Percentiles rank a stretch among this genome's conserved stretches.
Evolutionary conservation across 2,329 filamentous ascomycete genomes (phyloP).

Genomic region (Fusarium buxicola): DNA sequence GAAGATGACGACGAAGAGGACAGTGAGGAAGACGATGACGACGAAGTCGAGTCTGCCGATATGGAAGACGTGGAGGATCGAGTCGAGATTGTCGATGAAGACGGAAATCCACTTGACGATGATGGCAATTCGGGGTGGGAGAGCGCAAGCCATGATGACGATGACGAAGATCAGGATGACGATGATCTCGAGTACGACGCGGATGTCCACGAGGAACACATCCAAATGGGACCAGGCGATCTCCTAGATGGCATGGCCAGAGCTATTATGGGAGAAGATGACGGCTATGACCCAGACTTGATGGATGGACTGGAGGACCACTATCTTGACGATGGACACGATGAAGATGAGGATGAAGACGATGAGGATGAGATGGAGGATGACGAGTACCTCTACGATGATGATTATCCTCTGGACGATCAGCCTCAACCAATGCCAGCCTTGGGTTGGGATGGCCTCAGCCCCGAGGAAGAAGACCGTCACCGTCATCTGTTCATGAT

Average conservation of each 20-base stretch:
- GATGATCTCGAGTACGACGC: constrained; percentile 67
- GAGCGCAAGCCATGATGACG: constrained; percentile 68
- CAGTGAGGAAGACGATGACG: constrained; percentile 67
- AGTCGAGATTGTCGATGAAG: constrained; percentile 72
- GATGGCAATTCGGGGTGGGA: constrained; percentile 72
- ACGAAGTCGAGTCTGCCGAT: constrained; percentile 56
- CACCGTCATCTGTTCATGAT: constrained; percentile 62
- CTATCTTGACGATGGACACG: constrained; percentile 66
- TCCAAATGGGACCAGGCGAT: constrained; percentile 58
- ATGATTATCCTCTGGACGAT: constrained; percentile 64
- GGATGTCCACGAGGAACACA: constrained; percentile 64
- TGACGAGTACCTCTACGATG: constrained; percentile 71
- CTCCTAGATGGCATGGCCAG: constrained; percentile 67
- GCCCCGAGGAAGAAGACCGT: constrained; percentile 62
- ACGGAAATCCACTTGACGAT: constrained; percentile 68
- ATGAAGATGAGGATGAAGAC: constrained; percentile 69
- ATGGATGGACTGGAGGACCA: constrained; percentile 63
- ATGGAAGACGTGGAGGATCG: constrained; percentile 66
- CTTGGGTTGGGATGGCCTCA: constrained; percentile 69
- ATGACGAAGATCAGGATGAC: constrained; percentile 64
- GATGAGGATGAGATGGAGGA: constrained; percentile 80
- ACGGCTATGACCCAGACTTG: constrained; percentile 64
- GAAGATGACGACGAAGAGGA: constrained; percentile 74
- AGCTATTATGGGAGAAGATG: constrained; percentile 65
- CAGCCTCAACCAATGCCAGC: constrained; percentile 60